Evolutionary conservation across 176 grass and related monocot genomes (phyloP).

Genomic region (Musa itinerans): DNA sequence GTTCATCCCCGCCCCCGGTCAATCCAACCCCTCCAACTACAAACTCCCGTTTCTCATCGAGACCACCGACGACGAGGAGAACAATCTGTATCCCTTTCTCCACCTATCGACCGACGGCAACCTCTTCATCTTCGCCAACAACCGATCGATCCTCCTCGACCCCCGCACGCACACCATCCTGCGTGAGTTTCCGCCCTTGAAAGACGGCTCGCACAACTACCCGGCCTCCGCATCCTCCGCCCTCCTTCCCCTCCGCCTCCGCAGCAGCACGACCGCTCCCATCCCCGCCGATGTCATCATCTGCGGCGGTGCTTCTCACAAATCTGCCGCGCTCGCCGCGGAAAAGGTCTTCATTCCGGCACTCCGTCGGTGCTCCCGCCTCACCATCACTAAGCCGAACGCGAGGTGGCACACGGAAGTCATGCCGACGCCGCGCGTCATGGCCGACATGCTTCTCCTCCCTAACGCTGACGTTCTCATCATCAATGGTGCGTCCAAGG

Average conservation of each 20-base stretch:
- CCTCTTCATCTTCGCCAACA: conserved; percentile 76
- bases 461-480: conserved; percentile 73
- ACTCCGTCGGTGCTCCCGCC: conserved; percentile 52
- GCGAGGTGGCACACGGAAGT: conserved; percentile 46
- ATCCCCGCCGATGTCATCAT: conserved; percentile 52
- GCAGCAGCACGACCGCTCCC: conserved; percentile 2
- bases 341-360: conserved; percentile 30
- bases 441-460: conserved; percentile 88
- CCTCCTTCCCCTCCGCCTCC: conserved; percentile 71
- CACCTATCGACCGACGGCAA: conserved; percentile 69
- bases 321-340: conserved; percentile 37
- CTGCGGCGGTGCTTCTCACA: conserved; percentile 57
- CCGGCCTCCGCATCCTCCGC: conserved; percentile 61
- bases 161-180: conserved; percentile 34
- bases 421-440: conserved; percentile 63
- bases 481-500: conserved; percentile 52
- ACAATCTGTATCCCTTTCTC: conserved; percentile 89
- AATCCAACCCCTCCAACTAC: conserved; percentile 22
- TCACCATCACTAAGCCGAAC: conserved; percentile 32
- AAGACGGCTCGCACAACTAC: conserved; percentile 53
- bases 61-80: conserved; percentile 70
- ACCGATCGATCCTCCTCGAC: conserved; percentile 57
- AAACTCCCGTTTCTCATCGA: conserved; percentile 36
- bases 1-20: conserved; percentile 38
- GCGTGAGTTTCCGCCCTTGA: conserved; percentile 47